phyloP scores from a whole-genome alignment of 257 asterid species.

The Lavandula angustifolia region DNA sequence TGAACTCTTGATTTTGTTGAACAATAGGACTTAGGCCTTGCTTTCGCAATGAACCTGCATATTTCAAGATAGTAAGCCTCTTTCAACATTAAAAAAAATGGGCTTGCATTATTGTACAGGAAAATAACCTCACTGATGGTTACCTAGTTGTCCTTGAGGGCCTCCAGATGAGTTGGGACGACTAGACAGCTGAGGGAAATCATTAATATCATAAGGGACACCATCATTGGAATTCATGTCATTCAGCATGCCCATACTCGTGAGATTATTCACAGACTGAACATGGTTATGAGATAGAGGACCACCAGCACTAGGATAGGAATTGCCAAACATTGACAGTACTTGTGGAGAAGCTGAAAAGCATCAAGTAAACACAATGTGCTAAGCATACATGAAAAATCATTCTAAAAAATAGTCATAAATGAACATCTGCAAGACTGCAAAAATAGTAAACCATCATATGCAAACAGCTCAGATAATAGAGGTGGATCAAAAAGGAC shows the following conservation, averaged over 20 bases:
- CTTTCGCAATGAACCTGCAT: conserved; percentile 88
- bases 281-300: conserved; percentile 84
- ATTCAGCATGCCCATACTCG: conserved; percentile 78
- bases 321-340: conserved; percentile 79
- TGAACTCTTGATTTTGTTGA: conserved; percentile 98
- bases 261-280: conserved; percentile 68
- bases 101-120: conserved; percentile 27
- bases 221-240: conserved; percentile 85
- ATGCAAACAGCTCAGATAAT: background rate
- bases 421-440: background rate
- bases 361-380: conserved; percentile 34
- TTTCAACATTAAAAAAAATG: conserved; percentile 26
- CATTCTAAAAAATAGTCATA: conserved; percentile 7
- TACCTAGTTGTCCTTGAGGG: conserved; percentile 93
- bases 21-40: conserved; percentile 83
- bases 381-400: conserved; percentile 15
- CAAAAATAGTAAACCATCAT: conserved; percentile 10
- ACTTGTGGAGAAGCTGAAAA: conserved; percentile 97
- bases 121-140: conserved; percentile 26
- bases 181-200: conserved; percentile 90
- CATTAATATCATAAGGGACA: conserved; percentile 90
- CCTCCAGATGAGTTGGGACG: conserved; percentile 99
- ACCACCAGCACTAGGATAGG: conserved; percentile 83
- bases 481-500: conserved; percentile 4
- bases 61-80: conserved; percentile 26